Evolutionary conservation across 495 filamentous ascomycete species (phyloP).

Genomic region (Staphylotrichum longicolle): DNA sequence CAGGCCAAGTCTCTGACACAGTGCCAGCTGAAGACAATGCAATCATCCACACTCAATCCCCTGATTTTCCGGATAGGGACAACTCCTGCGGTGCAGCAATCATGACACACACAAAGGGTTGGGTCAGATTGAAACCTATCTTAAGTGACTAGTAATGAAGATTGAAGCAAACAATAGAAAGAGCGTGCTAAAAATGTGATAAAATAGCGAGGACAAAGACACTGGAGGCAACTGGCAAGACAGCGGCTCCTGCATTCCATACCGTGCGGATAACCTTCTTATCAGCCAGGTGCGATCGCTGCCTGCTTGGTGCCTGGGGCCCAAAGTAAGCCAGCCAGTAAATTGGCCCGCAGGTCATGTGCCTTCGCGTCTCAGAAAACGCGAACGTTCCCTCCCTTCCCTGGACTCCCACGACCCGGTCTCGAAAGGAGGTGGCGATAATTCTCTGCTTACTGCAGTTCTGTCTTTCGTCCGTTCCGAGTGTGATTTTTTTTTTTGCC

Average conservation of each 20-base stretch:
- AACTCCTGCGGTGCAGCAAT: too few species aligned
- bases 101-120: too few species aligned
- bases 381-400: constrained; percentile 19
- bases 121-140: too few species aligned
- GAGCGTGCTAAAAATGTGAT: too few species aligned
- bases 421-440: constrained; percentile 16
- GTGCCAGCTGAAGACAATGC: too few species aligned
- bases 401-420: constrained; percentile 4
- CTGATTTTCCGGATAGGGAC: too few species aligned
- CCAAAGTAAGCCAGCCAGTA: constrained; percentile 19
- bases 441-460: neutral
- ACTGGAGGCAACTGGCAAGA: too few species aligned
- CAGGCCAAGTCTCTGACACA: neutral
- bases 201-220: too few species aligned
- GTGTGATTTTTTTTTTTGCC: too few species aligned
- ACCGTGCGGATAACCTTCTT: neutral
- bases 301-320: constrained; percentile 22
- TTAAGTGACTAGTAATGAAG: too few species aligned
- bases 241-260: neutral
- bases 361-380: constrained; percentile 28
- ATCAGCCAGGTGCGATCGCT: constrained; percentile 1
- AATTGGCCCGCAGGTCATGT: constrained; percentile 27
- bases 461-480: neutral
- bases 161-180: too few species aligned
- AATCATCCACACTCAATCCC: too few species aligned